Conservation (phyloP, 2,329 filamentous ascomycete species). For the Cytospora piceae region DNA sequence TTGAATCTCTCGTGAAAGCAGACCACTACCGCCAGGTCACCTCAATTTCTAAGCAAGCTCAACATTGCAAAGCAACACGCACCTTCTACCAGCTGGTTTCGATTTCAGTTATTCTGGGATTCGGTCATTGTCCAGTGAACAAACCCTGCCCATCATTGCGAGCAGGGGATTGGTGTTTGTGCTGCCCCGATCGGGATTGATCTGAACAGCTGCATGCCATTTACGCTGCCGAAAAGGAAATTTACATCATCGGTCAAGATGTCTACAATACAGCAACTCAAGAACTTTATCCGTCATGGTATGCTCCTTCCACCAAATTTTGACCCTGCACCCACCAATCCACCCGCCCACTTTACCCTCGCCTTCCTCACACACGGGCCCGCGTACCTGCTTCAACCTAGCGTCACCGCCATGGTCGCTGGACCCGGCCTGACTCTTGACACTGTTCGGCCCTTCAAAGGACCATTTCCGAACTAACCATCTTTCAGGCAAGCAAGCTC, state of each 20-base stretch:
- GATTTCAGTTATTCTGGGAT: neutral
- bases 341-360: neutral
- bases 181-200: constrained; percentile 11
- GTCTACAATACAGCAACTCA: constrained; percentile 89
- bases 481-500: constrained; percentile 79
- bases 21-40: neutral
- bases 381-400: constrained; percentile 6
- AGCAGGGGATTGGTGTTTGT: constrained; percentile 3
- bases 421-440: neutral
- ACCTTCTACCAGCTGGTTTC: neutral
- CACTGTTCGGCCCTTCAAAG: neutral
- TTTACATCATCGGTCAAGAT: constrained; percentile 43
- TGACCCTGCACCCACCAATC: neutral
- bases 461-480: constrained; percentile 37
- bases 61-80: constrained; percentile 1
- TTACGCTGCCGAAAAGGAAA: constrained; percentile 1
- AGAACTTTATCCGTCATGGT: constrained; percentile 97
- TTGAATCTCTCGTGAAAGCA: neutral
- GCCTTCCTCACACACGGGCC: neutral
- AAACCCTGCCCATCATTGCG: neutral
- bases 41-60: constrained; percentile 18
- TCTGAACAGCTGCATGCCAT: constrained; percentile 8
- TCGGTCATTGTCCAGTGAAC: constrained; percentile 10
- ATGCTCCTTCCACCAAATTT: constrained; percentile 35
- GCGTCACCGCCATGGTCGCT: neutral